Evolutionary conservation across 129 eudicot species (phyloP).

Genomic region (Tanacetum coccineum): DNA sequence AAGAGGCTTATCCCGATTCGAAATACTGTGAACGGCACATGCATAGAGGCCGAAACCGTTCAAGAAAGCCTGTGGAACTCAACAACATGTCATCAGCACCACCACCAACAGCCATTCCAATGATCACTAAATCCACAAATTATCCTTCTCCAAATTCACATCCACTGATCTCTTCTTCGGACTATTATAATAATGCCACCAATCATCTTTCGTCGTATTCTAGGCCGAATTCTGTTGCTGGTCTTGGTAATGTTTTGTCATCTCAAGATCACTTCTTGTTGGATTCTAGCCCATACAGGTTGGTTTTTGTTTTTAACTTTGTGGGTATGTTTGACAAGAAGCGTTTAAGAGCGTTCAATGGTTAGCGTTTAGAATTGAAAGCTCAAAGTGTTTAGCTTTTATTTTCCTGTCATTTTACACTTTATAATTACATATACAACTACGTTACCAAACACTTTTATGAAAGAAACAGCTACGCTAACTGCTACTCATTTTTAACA

Average conservation of each 20-base stretch:
- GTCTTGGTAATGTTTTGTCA: slow-evolving; percentile 26
- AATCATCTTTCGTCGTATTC: slow-evolving; percentile 37
- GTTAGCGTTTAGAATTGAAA: no score
- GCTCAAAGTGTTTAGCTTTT: no score
- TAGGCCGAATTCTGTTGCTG: slow-evolving; percentile 32
- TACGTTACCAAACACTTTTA: no score
- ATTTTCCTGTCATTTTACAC: no score
- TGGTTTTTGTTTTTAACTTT: background rate
- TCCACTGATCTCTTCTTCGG: slow-evolving; percentile 32
- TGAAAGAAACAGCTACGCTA: no score
- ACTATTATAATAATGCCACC: slow-evolving; percentile 12
- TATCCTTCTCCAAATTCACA: slow-evolving; percentile 36
- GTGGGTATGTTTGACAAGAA: no score
- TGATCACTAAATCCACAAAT: slow-evolving; percentile 44
- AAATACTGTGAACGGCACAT: slow-evolving; percentile 98
- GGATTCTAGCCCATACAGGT: slow-evolving; percentile 62
- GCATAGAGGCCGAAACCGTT: slow-evolving; percentile 99
- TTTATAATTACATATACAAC: no score
- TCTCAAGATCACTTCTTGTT: slow-evolving; percentile 47
- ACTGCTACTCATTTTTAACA: no score
- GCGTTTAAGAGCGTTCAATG: no score
- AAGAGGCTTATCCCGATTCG: slow-evolving; percentile 92
- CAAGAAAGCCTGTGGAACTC: slow-evolving; percentile 99
- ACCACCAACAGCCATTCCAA: slow-evolving; percentile 31
- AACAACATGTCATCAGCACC: slow-evolving; percentile 27